Conservation (phyloP, 106 monocot species). For the Dioscorea zingiberensis region DNA sequence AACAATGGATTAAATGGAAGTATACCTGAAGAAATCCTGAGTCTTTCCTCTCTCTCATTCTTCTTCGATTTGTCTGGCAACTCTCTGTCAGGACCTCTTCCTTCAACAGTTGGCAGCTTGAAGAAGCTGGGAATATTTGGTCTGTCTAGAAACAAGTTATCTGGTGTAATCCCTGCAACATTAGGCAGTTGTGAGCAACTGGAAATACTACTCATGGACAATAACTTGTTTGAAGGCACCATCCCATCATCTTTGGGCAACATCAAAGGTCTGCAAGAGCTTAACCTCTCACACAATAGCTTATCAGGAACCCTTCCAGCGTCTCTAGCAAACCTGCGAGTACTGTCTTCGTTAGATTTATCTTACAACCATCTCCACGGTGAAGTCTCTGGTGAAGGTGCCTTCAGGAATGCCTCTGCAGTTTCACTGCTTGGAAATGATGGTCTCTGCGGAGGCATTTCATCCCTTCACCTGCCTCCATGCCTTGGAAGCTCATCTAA, state of each 20-base stretch:
- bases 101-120: background rate
- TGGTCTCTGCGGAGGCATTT: conserved; percentile 11
- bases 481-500: background rate
- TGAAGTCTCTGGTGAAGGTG: too few relatives aligned
- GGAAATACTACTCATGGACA: background rate
- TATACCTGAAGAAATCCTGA: background rate
- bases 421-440: conserved; percentile 6
- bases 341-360: too few relatives aligned
- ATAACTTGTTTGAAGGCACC: background rate
- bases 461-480: background rate
- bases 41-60: background rate
- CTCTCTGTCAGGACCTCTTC: background rate
- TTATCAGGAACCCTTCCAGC: background rate
- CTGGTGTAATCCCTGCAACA: background rate
- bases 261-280: background rate
- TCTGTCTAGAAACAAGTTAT: background rate
- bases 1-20: background rate
- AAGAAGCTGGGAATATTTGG: background rate
- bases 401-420: background rate
- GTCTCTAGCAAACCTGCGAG: background rate
- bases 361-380: too few relatives aligned
- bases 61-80: background rate
- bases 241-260: conserved; percentile 1
- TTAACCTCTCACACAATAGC: conserved; percentile 5
- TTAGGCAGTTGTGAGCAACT: background rate